Percentiles rank a stretch among this genome's conserved stretches.
Evolutionary conservation across 129 eudicot species (phyloP).

Genomic region (Heracleum sosnowskyi): DNA sequence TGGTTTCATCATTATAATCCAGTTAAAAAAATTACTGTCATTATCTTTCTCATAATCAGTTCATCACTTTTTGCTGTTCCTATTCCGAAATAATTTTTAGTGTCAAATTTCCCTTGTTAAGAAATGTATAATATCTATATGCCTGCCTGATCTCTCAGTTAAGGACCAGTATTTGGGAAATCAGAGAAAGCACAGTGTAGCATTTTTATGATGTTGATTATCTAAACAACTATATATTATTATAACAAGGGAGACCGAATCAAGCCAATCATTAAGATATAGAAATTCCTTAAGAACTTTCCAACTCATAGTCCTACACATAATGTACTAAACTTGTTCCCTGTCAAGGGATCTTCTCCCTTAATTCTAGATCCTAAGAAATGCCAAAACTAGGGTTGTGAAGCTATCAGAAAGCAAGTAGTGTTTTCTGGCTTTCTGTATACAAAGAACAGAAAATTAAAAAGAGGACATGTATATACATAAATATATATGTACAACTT

Average conservation of each 20-base stretch:
- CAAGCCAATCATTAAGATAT: neutral
- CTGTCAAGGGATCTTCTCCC: neutral
- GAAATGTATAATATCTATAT: neutral
- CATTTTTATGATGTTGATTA: neutral
- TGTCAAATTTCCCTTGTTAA: neutral
- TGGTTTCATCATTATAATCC: neutral
- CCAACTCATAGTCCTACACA: neutral
- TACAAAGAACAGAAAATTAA: neutral
- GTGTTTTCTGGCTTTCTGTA: neutral
- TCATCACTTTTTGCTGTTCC: neutral
- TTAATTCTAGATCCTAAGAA: neutral
- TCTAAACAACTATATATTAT: neutral
- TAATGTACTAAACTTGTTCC: neutral
- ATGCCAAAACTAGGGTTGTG: neutral
- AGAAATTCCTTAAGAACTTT: neutral
- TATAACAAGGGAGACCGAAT: neutral
- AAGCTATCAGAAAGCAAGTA: neutral
- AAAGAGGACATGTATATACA: neutral
- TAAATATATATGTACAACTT: neutral
- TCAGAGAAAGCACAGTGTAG: neutral
- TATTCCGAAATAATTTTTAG: neutral
- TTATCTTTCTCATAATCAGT: neutral
- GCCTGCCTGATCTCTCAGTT: neutral
- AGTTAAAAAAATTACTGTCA: neutral
- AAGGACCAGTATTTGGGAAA: neutral